Evolutionary conservation across 208 protist genomes (phyloP), one percentile per base, ranked within the genome.

Genomic region (Sergeia podlipaevii): DNA sequence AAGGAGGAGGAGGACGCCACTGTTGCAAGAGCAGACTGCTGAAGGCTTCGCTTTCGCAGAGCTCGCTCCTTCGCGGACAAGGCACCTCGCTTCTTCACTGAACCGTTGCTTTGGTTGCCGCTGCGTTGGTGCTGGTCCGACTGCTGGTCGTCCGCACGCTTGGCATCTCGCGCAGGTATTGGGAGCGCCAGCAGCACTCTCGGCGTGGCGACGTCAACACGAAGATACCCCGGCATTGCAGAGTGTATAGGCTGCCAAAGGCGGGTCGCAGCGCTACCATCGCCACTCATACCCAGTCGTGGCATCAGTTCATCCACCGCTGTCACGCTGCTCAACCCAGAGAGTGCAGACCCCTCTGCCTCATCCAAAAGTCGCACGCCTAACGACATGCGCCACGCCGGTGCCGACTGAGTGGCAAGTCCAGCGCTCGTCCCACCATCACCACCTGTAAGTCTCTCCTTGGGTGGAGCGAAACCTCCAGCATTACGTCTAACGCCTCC

Each of bases 181-280:
- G 65, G 65, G 24, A 60, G 59, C 65, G 66, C 60, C 4, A 72
- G 3, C 23, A 72, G 65, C 23, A 53, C 60, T 38, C 65, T 57
- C 1, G 57, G 26, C 10, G 48, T 59, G 59, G 50, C 56, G 7
- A 57, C n/a, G 29, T 60, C 52, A 10, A 72, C 34, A 4, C 58
- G 59, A 8, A 47, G 45, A 24, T 36, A 48, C 0, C 65, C 65
- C 13, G 21, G 21, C 7, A 61, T 58, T 11, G 37, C 27, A n/a
- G 21, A 11, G n/a, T 49, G 32, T 42, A 20, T 43, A n/a, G 58
- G 56, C 32, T 49, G 17, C 57, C 59, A 72, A 51, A 30, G 39
- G 3, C 65, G 65, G 10, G 33, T 21, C 10, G 42, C 18, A 21
- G 7, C 42, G 42, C 10, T 18, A 21, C 42, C 17, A 21, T 21